These are phyloP conservation scores for Pleurotus pulmonarius DNA, from an alignment of 768 basidiomycete species.

Conservation along the genomic window DNA sequence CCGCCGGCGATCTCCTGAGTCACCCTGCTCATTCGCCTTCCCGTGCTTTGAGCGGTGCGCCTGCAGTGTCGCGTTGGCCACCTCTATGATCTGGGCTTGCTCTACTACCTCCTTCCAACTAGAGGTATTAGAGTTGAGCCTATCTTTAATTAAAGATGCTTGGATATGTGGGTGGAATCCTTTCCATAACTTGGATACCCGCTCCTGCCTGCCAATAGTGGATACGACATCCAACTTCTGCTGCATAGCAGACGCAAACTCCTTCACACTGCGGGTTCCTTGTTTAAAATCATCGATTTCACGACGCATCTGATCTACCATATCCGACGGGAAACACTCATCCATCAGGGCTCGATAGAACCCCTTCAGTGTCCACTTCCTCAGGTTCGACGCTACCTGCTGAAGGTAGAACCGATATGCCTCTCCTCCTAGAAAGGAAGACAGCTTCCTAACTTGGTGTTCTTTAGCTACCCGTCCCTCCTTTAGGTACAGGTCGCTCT, in stretches of 20 bases:
- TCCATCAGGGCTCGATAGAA: constrained; percentile 32
- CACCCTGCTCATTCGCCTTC: too few species aligned
- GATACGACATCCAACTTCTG: constrained; percentile 29
- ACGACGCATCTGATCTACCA: neutral
- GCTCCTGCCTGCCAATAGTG: constrained; percentile 17
- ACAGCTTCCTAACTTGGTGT: constrained; percentile 17
- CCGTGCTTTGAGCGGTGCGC: too few species aligned
- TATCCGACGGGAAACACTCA: constrained; percentile 32
- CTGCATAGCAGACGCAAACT: constrained; percentile 29
- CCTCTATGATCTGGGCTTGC: constrained; percentile 27
- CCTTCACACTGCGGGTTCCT: constrained; percentile 18
- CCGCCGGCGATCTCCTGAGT: too few species aligned
- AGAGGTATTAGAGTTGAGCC: constrained; percentile 20
- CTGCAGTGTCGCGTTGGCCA: constrained; percentile 5
- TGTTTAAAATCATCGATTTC: constrained; percentile 21
- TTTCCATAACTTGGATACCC: constrained; percentile 28
- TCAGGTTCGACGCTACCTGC: constrained; percentile 19
- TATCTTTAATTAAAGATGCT: constrained; percentile 20
- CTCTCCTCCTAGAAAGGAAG: constrained; percentile 23
- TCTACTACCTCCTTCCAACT: constrained; percentile 19
- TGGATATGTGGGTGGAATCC: constrained; percentile 23
- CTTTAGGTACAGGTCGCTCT: constrained; percentile 18
- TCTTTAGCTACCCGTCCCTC: constrained; percentile 13
- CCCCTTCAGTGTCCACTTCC: constrained; percentile 20
- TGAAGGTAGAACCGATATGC: constrained; percentile 28